Base-by-base conservation (phyloP, 495 filamentous ascomycete genomes). In the Pseudomonodictys pantanalensis region DNA sequence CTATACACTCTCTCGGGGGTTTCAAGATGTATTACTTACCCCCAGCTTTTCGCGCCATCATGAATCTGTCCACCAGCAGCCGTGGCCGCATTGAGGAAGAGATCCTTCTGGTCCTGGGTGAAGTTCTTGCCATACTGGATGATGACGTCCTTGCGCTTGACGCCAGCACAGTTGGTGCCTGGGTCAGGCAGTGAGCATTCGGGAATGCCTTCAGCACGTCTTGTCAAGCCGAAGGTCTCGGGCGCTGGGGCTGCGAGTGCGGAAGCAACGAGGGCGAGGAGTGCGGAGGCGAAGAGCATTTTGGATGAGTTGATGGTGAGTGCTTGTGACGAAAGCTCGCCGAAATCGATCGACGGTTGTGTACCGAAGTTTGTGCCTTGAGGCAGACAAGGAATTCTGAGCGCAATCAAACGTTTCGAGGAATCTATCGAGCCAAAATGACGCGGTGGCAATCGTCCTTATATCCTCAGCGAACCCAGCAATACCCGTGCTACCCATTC, bases 61-160 rank as follows among this genome's bases (percentile, higher is more conserved):
- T 46, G 8, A 4, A 62, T 30, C 1, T 48, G 39, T 10, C 41
- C 50, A 7, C 58, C 58, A 5, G 42, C 33, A 3, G 10, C 33
- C 51, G 55, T 55, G 3, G 23, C 44, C 22, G 52, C 58, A 20
- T 18, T 28, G 7, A 48, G 22, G 18, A 55, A 35, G 42, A 62
- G 20, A 22, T 22, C 23, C 12, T 26, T 20, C 42, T 38, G 6
- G 2, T 56, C 25, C 18, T 28, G 33, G 4, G 41, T 22, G 22
- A 28, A 17, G 17, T 23, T 23, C 3, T 38, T 62, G 11, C 9
- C 15, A 22, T 54, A 62, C 7, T 25, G 17, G 50, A 62, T 29
- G 33, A 62, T 62, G 52, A 62, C 58, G 28, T 62, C 58, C 24
- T 39, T 54, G 48, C 53, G 53, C 2, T n/a, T 1, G 8, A 26